Percentiles rank a stretch among this genome's conserved stretches.
Evolutionary conservation across 352 stramenopile genomes (phyloP).

Genomic region (Phytophthora brassicae): DNA sequence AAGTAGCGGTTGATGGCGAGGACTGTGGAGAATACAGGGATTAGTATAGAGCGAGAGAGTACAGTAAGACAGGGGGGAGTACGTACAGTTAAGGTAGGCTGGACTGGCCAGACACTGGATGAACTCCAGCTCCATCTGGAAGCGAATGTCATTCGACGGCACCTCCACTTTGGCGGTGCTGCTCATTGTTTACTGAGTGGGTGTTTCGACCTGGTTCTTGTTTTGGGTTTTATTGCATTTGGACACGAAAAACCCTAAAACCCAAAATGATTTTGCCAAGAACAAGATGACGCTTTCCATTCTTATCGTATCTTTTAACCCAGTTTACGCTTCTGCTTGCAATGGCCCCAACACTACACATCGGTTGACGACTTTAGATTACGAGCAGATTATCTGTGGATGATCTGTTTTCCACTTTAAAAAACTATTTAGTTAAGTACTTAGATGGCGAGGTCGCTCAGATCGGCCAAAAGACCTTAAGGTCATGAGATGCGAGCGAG

Average conservation of each 20-base stretch:
- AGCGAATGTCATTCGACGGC: slow-evolving; percentile 89
- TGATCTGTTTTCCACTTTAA: slow-evolving; percentile 24
- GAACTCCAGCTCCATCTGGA: slow-evolving; percentile 94
- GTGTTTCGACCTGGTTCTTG: too few species aligned
- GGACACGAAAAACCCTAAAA: too few species aligned
- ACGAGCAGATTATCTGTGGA: slow-evolving; percentile 19
- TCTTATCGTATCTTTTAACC: too few species aligned
- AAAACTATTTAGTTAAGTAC: slow-evolving; percentile 15
- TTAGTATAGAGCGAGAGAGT: background rate
- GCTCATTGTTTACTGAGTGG: background rate
- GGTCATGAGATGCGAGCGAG: slow-evolving; percentile 13
- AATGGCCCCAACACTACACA: background rate
- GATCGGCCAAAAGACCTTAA: slow-evolving; percentile 11
- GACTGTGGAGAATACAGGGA: slow-evolving; percentile 35
- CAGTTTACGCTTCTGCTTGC: too few species aligned
- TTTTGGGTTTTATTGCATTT: too few species aligned
- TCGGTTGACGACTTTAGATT: slow-evolving; percentile 13
- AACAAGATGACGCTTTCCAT: too few species aligned
- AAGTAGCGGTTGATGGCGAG: slow-evolving; percentile 92
- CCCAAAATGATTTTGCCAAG: too few species aligned
- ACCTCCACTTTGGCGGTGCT: slow-evolving; percentile 47
- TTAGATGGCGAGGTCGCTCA: slow-evolving; percentile 29
- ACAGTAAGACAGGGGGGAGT: background rate
- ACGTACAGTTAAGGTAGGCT: slow-evolving; percentile 88
- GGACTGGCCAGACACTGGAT: slow-evolving; percentile 90